These are phyloP conservation scores for Sugiyamaella floridensis DNA, from an alignment of 805 yeast species.

Conservation along the genomic window DNA sequence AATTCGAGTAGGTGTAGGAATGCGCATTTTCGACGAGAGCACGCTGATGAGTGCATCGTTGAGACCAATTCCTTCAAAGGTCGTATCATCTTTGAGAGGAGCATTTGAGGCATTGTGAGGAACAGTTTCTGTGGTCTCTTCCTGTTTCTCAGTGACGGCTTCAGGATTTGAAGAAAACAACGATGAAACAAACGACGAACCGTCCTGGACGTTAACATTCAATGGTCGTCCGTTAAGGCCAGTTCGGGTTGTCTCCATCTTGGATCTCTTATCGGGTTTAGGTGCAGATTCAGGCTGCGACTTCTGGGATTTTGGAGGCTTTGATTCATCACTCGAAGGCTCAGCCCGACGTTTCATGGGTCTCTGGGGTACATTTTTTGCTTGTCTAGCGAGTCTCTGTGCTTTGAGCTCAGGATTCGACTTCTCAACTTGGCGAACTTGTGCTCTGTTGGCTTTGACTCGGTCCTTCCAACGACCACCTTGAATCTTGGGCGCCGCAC, in stretches of 20 bases:
- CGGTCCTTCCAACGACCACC: slow-evolving; percentile 86
- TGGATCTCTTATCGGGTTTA: neutral
- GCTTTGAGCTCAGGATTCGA: slow-evolving; percentile 1
- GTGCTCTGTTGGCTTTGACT: slow-evolving; percentile 43
- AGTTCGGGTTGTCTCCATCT: neutral
- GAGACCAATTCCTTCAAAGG: slow-evolving; percentile 68
- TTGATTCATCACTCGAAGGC: neutral
- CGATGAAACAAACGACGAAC: slow-evolving; percentile 16
- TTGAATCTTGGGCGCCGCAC: slow-evolving; percentile 20
- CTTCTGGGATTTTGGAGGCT: neutral
- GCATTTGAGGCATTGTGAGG: slow-evolving; percentile 69
- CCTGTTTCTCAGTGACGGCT: slow-evolving; percentile 32
- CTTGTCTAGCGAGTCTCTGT: neutral
- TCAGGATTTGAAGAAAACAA: slow-evolving; percentile 41
- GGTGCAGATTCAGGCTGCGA: neutral
- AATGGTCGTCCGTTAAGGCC: neutral
- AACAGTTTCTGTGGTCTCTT: slow-evolving; percentile 34
- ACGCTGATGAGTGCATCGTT: slow-evolving; percentile 46
- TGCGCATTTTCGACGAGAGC: slow-evolving; percentile 46
- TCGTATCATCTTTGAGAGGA: slow-evolving; percentile 61
- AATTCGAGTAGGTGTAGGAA: slow-evolving; percentile 66
- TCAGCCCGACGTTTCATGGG: neutral
- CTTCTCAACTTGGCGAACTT: slow-evolving; percentile 20
- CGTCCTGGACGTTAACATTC: slow-evolving; percentile 7
- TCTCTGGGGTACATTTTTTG: neutral